Evolutionary conservation across 352 stramenopile species (phyloP).

Genomic region (Phytophthora syringae): DNA sequence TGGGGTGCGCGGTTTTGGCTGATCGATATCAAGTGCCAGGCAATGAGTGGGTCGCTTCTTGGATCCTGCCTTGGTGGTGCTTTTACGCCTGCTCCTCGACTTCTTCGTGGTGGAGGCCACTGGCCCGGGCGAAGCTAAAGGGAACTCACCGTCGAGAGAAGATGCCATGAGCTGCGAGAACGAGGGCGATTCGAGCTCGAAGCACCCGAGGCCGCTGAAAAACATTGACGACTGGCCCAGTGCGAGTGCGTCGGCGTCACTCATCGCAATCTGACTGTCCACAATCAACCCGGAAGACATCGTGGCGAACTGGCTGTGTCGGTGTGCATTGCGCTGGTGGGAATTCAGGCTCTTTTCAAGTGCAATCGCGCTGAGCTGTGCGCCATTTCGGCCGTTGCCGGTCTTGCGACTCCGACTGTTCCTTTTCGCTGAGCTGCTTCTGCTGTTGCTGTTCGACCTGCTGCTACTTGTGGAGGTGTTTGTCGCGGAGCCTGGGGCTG

Average conservation of each 20-base stretch:
- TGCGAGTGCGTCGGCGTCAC: conserved; percentile 22
- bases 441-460: conserved; percentile 29
- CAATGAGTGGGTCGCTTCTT: conserved; percentile 74
- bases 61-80: conserved; percentile 15
- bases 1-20: conserved; percentile 70
- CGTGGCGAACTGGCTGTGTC: conserved; percentile 38
- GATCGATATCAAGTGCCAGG: conserved; percentile 58
- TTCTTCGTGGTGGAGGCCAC: conserved; percentile 25
- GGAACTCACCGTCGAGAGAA: conserved; percentile 29
- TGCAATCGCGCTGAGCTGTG: conserved; percentile 23
- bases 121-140: conserved; percentile 23
- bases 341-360: conserved; percentile 48
- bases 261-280: conserved; percentile 41
- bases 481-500: neutral
- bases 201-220: conserved; percentile 67
- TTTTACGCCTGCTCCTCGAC: conserved; percentile 51
- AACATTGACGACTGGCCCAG: conserved; percentile 49
- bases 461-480: neutral
- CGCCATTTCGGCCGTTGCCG: conserved; percentile 11
- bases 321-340: conserved; percentile 38
- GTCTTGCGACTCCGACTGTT: conserved; percentile 37
- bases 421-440: conserved; percentile 29
- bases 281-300: conserved; percentile 37
- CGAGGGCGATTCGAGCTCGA: conserved; percentile 74
- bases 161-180: conserved; percentile 60